Percentiles rank a stretch among this genome's conserved stretches.
These are phyloP conservation scores for Draba incana DNA, from an alignment of 345 rosid species.

Conservation along the genomic window DNA sequence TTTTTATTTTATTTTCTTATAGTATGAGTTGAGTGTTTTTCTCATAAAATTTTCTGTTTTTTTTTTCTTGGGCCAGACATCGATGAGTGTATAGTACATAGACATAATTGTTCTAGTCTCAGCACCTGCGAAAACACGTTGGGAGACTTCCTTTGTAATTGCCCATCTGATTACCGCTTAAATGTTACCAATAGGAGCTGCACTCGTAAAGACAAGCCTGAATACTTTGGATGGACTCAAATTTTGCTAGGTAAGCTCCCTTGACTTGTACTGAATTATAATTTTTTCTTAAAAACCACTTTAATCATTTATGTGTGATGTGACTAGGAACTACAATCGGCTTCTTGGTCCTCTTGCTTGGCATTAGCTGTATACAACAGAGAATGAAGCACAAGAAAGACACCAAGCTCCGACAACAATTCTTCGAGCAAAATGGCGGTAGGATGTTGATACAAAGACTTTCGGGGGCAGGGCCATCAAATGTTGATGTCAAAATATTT, in stretches of 20 bases:
- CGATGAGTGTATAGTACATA: neutral
- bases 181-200: neutral
- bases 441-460: too few species aligned
- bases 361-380: too few species aligned
- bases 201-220: neutral
- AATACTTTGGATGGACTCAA: neutral
- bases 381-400: too few species aligned
- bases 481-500: too few species aligned
- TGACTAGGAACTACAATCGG: too few species aligned
- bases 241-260: constrained; percentile 20
- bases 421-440: too few species aligned
- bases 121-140: neutral
- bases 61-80: constrained; percentile 3
- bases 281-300: neutral
- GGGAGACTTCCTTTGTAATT: constrained; percentile 44
- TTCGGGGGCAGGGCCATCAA: too few species aligned
- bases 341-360: too few species aligned
- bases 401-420: too few species aligned
- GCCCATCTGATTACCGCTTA: neutral
- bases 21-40: neutral
- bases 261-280: neutral
- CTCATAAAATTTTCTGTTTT: neutral
- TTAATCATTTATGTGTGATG: neutral
- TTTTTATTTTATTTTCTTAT: neutral
- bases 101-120: constrained; percentile 6